Base-by-base conservation (phyloP, 2,329 filamentous ascomycete genomes). In the Aspergillus thermomutatus region DNA sequence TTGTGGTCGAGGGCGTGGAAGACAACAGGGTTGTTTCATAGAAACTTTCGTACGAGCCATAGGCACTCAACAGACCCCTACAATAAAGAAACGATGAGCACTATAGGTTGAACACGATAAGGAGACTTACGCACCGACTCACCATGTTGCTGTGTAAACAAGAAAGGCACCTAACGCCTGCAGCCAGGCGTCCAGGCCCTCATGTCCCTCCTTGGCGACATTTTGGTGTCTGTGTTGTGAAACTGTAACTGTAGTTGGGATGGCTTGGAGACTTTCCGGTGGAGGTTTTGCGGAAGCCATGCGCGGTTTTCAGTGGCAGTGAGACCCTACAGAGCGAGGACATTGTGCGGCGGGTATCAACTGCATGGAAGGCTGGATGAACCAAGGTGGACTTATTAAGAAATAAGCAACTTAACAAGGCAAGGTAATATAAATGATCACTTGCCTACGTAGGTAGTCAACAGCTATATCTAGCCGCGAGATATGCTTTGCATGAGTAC, bases 21-120 rank as follows among this genome's bases (percentile, higher is more conserved):
- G 37, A 47, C n/a, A 57, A 45, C 14, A 57, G 34, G 27, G 46
- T 51, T n/a, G 51, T 50, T 40, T 57, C 55, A 48, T 57, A 57
- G 45, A 54, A 57, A 19, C 45, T 57, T 41, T 57, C 50, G 10
- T 54, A 57, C 21, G 47, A 53, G 21, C 55, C 55, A 19, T 53
- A 57, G 27, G 55, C 50, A 41, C 50, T 57, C 46, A 57, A 37
- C 19, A 57, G 14, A 19, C 55, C 55, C 55, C 51, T 57, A 27
- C 11, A 21, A 45, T 4, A 28, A n/a, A 41, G 37, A 41, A 10
- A 47, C 19, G 23, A 17, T 37, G 21, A 46, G 9, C 17, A 34
- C 25, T 23, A 46, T 17, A 17, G 1, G 5, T 10, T 14, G 5
- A n/a, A 28, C 34, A 25, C 19, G 1, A 28, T n/a, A 31, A 31